Evolutionary conservation across 305 asterid species (phyloP).

Genomic region (Fraxinus sp.): DNA sequence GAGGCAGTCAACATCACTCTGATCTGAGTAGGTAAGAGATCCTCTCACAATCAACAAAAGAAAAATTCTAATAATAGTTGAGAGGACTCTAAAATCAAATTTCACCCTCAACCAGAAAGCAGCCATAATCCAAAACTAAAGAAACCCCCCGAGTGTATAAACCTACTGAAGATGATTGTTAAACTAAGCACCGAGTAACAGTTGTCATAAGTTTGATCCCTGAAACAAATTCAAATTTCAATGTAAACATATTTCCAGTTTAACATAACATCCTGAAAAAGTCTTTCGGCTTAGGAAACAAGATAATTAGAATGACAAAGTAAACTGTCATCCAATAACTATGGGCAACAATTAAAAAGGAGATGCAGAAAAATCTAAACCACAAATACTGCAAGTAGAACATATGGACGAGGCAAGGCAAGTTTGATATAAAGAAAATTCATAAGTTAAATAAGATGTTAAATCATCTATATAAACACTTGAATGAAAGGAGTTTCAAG

Average conservation of each 20-base stretch:
- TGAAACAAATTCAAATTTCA: background rate
- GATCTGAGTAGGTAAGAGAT: slow-evolving; percentile 27
- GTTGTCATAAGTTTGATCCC: background rate
- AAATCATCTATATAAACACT: background rate
- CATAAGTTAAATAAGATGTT: background rate
- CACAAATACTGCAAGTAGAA: background rate
- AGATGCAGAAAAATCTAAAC: background rate
- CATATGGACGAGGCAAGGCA: background rate
- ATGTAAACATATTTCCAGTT: background rate
- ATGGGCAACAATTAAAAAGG: background rate
- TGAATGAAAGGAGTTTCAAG: background rate
- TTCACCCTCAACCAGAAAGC: slow-evolving; percentile 14
- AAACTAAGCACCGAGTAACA: background rate
- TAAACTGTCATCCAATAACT: background rate
- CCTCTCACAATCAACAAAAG: slow-evolving; percentile 28
- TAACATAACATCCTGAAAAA: background rate
- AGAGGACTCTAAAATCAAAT: slow-evolving; percentile 12
- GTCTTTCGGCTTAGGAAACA: background rate
- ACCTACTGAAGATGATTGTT: background rate
- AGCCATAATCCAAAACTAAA: slow-evolving; percentile 24
- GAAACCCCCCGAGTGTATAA: background rate
- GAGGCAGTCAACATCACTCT: slow-evolving; percentile 57
- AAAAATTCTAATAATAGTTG: slow-evolving; percentile 21
- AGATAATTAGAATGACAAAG: background rate
- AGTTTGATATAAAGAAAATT: background rate